Base-by-base conservation (phyloP, 306 rosid genomes). In the Lagenaria siceraria region DNA sequence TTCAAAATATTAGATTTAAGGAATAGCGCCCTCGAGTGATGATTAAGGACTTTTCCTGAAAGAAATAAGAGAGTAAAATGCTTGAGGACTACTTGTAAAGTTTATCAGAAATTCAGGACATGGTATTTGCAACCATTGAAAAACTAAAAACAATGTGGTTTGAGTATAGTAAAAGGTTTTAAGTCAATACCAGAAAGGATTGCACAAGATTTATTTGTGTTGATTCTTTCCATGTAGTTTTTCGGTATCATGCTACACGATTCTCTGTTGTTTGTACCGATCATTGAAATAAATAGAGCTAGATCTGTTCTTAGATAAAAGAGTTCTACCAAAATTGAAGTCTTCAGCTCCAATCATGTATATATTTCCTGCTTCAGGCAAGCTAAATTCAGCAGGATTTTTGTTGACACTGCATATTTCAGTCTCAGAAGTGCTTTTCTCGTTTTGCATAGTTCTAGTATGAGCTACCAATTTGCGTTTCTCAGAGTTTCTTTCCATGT, bases 291-390 rank as follows among this genome's bases (percentile, higher is more conserved):
- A 59, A 43, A 78, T 31, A 58, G 81, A 19, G 64, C 82, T 75
- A 25, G 64, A 80, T 81, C 87, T 84, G 83, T 61, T 85, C 83
- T 73, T 60, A 51, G 81, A 52, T 56, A 66, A 64, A 78, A 80
- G 79, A 38, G 40, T 59, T 84, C 87, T 84, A 78, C 85, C 85
- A 65, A 89, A 81, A 77, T 81, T 89, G 22, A 96, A 83, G 78
- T 96, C 98, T 81, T 92, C 92, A 24, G 96, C 97, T 76, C 88
- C 88, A 80, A 92, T 96, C 97, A 92, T 96, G 83, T 90, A 96
- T 49, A 36, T 75, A 79, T 90, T 92, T 81, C 88, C 90, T 40
- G 86, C 77, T 62, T 82, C 96, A 1, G 90, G 96, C 60, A 77
- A 22, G 81, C 87, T 82, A 83, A 96, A 93, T 33, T 96, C 99